These are phyloP conservation scores for Sphagnum contortum DNA, from an alignment of 225 moss, liverwort and hornwort genomes.

Conservation along the genomic window DNA sequence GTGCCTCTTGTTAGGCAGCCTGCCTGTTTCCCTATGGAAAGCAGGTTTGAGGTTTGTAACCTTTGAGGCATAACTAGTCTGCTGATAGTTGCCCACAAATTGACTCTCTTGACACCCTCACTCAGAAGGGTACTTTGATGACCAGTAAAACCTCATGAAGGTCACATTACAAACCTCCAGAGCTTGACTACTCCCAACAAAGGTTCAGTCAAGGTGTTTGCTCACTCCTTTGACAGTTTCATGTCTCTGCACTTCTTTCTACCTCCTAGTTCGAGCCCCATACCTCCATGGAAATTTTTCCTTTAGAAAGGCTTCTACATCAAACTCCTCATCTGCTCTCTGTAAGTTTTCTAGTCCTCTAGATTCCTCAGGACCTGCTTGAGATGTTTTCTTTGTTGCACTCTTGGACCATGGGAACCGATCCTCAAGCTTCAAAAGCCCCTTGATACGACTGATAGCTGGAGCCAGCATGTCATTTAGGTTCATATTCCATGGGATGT, in stretches of 20 bases:
- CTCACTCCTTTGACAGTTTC: too few species aligned
- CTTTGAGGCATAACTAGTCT: too few species aligned
- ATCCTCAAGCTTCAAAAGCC: conserved; percentile 53
- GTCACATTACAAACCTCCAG: too few species aligned
- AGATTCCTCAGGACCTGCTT: conserved; percentile 3
- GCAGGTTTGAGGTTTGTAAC: too few species aligned
- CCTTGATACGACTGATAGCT: conserved; percentile 75
- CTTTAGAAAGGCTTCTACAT: conserved; percentile 65
- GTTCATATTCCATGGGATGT: conserved; percentile 66
- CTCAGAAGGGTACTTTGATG: too few species aligned
- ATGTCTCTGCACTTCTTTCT: neutral
- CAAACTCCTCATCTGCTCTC: conserved; percentile 48
- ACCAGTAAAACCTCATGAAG: too few species aligned
- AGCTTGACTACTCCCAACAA: too few species aligned
- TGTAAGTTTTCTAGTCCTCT: conserved; percentile 14
- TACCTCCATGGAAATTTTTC: conserved; percentile 64
- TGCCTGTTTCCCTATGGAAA: too few species aligned
- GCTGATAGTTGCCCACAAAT: too few species aligned
- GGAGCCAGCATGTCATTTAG: conserved; percentile 75
- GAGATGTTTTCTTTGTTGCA: conserved; percentile 14
- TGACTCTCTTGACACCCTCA: too few species aligned
- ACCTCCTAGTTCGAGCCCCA: conserved; percentile 19
- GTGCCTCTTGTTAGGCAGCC: too few species aligned
- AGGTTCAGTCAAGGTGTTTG: too few species aligned
- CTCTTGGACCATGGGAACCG: conserved; percentile 34